Base-by-base conservation (phyloP, 2,329 filamentous ascomycete species). In the Penicillium psychrosexuale region DNA sequence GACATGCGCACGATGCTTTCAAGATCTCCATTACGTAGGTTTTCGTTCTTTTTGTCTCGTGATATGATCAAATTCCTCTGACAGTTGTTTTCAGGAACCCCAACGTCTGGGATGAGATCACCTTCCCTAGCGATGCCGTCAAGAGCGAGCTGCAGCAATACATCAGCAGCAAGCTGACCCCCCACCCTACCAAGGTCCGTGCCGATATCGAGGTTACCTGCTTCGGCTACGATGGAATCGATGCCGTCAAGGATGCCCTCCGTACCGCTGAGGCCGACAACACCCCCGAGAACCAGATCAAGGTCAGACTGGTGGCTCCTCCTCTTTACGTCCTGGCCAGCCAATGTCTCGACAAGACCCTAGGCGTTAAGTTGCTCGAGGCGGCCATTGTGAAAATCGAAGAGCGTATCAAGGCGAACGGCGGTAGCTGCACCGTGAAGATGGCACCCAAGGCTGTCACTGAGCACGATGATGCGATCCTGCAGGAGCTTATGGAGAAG, bases 371-470 rank as follows among this genome's bases (percentile, higher is more conserved):
- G 59, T 84, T 88, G 60, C 80, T 99, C 64, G 90, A 96, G 75
- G 87, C 91, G 70, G 91, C 94, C 17, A 99, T 99, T 66, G 82
- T 89, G 68, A 90, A 92, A 66, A 92, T 99, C 67, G 84, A 88
- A 67, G 83, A 79, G 69, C 91, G 83, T 74, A 99, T 99, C 72
- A 84, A 86, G 71, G 80, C 76, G 43, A 84, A 89, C 0, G 89
- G 89, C 51, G 94, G 94, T 58, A 86, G 85, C 70, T 88, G 93
- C 70, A 83, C 87, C 40, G 88, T 97, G 66, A 96, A 95, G 85
- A 99, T 99, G 94, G 92, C 94, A 69, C 94, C 94, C 65, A 97
- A 97, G 86, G 94, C 95, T 5, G 94, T 99, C 59, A 99, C 94
- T 1, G 95, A 97, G 82, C 95, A 91, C 75, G 95, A 99, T 69